A percentile compares a stretch with the other conserved stretches of the same genome.
Conservation (phyloP, 345 rosid genomes). For the Iberis pinnata region DNA sequence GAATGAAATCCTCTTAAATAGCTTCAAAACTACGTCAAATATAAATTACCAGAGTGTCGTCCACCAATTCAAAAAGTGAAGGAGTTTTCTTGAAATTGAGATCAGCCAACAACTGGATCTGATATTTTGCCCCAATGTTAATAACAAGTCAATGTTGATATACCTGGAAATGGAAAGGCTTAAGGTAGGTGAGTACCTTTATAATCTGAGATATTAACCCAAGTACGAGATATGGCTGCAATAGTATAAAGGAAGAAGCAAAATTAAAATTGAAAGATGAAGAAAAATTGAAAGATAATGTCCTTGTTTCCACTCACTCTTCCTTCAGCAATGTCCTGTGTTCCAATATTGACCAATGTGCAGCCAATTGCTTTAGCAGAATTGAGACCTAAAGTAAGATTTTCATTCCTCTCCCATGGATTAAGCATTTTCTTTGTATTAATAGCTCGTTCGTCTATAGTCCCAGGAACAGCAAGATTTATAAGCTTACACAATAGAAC, state of each 20-base stretch:
- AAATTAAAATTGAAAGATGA: slow-evolving; percentile 10
- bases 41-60: slow-evolving; percentile 49
- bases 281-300: too few species aligned
- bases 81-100: slow-evolving; percentile 86
- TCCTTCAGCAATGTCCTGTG: slow-evolving; percentile 75
- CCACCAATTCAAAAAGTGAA: slow-evolving; percentile 69
- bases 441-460: slow-evolving; percentile 82
- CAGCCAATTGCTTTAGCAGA: slow-evolving; percentile 98
- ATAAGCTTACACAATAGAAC: slow-evolving; percentile 91
- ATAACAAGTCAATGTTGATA: not conserved
- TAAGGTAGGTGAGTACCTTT: too few species aligned
- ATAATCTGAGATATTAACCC: slow-evolving; percentile 84
- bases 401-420: slow-evolving; percentile 93
- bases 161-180: too few species aligned
- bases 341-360: slow-evolving; percentile 81
- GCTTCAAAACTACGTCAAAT: not conserved
- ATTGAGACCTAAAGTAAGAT: slow-evolving; percentile 81
- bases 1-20: too few species aligned
- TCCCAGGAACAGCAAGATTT: slow-evolving; percentile 79
- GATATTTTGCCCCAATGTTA: slow-evolving; percentile 17
- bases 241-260: slow-evolving; percentile 9
- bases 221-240: slow-evolving; percentile 79
- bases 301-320: too few species aligned
- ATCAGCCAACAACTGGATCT: slow-evolving; percentile 83
- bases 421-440: slow-evolving; percentile 61